phyloP scores from a whole-genome alignment of 1,284 basidiomycete species.

The Puccinia coronata region DNA sequence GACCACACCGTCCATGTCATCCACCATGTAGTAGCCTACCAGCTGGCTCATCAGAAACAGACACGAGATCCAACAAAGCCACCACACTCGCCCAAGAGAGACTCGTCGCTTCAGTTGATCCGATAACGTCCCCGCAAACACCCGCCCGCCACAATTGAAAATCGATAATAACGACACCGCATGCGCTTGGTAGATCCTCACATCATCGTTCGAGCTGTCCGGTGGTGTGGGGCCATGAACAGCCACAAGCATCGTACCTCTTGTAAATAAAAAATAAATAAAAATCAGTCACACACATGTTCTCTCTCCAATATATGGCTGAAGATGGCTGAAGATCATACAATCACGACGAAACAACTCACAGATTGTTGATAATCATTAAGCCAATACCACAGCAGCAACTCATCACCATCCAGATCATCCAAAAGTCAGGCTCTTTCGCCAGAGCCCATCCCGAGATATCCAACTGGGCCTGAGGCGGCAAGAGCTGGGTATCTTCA shows the following conservation, averaged over 20 bases:
- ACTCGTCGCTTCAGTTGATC: constrained; percentile 16
- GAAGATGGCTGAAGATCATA: too few species aligned
- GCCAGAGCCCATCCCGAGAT: constrained; percentile 15
- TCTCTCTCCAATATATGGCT: not conserved
- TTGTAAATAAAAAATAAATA: not conserved
- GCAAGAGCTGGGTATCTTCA: not conserved
- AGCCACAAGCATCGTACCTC: constrained; percentile 40
- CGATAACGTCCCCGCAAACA: constrained; percentile 37
- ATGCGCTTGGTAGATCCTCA: constrained; percentile 22
- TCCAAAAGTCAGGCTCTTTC: constrained; percentile 33
- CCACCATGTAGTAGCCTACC: constrained; percentile 1
- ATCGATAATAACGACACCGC: constrained; percentile 34
- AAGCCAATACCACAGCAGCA: constrained; percentile 36
- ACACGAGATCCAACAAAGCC: constrained; percentile 28
- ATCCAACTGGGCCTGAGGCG: not conserved
- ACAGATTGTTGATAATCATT: constrained; percentile 48
- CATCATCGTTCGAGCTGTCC: not conserved
- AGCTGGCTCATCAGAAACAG: constrained; percentile 33
- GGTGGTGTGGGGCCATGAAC: not conserved
- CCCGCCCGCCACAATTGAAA: constrained; percentile 41
- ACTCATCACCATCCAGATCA: constrained; percentile 40
- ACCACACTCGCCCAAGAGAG: constrained; percentile 27
- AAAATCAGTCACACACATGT: not conserved
- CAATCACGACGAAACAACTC: not conserved
- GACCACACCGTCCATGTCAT: not conserved